Base-by-base conservation (phyloP, 2,329 filamentous ascomycete species). In the Penicillium sp. region DNA sequence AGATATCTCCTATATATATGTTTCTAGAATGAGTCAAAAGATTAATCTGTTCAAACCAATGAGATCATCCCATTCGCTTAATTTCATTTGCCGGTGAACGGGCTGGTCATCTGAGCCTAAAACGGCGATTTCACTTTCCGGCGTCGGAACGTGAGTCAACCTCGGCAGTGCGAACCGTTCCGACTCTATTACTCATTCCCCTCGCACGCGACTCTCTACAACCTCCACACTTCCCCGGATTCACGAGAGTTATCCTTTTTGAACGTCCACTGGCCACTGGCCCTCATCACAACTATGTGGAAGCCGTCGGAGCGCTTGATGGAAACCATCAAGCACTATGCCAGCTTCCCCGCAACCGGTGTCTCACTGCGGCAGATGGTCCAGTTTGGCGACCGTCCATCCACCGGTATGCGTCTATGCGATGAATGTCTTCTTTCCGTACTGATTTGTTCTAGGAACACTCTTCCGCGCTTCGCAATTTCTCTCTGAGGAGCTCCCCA, bases 331-430 rank as follows among this genome's bases (percentile, higher is more conserved):
- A 87, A 89, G 77, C 92, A 97, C 79, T 97, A 97, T 84, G 90
- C 92, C 75, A 91, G 87, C 77, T 99, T 97, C 77, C 94, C 94
- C 63, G 94, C 94, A 58, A 99, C 94, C 14, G 94, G 94, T 69
- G 90, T 95, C 68, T 97, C 92, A 73, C 82, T 99, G 76, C 86
- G 94, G 74, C 94, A 99, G 82, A 99, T 99, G 94, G 93, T 97
- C 56, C 93, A 97, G 76, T 97, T 97, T 75, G 93, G 93, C 71
- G 92, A 96, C 80, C 90, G 87, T 74, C 92, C 93, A 51, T 97
- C 92, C 15, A 90, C 87, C 67, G 91, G 90, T 94, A 80, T 69
- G 83, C 63, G 5, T n/a, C 31, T n/a, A 18, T 9, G 9, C 15
- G 7, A n/a, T 20, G 8, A 33, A 14, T n/a, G 31, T n/a, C 22